Conservation (phyloP, 140 eudicot species). For the Ambrosia hybrid region DNA sequence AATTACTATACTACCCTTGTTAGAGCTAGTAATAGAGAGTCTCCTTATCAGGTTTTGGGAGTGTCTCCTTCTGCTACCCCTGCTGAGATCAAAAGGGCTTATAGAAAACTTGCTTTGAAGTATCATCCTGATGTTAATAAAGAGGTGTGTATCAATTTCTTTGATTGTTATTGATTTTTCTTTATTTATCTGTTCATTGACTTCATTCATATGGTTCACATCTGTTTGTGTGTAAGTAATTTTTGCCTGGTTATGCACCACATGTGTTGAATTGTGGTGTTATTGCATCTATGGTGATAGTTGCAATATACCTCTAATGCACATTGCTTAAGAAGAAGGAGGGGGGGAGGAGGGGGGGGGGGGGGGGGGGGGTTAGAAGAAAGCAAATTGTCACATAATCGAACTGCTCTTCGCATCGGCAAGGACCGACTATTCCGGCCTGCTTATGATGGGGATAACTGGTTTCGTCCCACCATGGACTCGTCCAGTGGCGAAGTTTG, state of each 20-base stretch:
- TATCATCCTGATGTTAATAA: constrained; percentile 98
- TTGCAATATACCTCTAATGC: too few relatives aligned
- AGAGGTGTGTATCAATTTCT: constrained; percentile 57
- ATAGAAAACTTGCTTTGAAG: constrained; percentile 87
- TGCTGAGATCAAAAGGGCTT: constrained; percentile 87
- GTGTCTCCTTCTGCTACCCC: constrained; percentile 79
- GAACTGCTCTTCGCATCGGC: too few relatives aligned
- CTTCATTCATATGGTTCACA: not conserved
- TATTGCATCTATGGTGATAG: too few relatives aligned
- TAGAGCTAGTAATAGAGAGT: constrained; percentile 61
- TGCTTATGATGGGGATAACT: too few relatives aligned
- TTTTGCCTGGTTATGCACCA: not conserved
- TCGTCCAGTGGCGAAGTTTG: too few relatives aligned
- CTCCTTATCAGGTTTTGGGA: constrained; percentile 91
- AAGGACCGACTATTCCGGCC: too few relatives aligned
- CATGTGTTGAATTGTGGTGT: too few relatives aligned
- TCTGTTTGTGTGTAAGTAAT: not conserved
- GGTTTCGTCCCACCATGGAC: too few relatives aligned
- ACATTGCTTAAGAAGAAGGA: not conserved
- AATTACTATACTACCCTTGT: constrained; percentile 35
- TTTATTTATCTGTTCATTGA: not conserved
- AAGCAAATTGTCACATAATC: too few relatives aligned
- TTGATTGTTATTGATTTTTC: not conserved
- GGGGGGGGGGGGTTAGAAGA: too few relatives aligned
- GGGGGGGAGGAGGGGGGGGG: not conserved